Evolutionary conservation across 2,329 filamentous ascomycete genomes (phyloP).

Genomic region (Mollisiaceae sp.): DNA sequence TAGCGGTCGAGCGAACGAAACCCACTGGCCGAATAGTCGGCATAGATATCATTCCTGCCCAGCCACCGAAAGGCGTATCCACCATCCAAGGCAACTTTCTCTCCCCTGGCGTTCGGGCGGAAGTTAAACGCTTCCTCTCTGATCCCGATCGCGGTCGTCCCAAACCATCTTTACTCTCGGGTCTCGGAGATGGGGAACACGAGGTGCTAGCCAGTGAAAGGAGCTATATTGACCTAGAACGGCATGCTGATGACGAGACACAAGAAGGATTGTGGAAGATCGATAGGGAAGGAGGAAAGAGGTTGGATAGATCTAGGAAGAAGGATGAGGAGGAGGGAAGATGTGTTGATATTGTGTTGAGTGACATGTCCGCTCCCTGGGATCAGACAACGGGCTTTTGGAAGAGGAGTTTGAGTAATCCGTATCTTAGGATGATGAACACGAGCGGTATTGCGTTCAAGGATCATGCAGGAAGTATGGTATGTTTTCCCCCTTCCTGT

Average conservation of each 20-base stretch:
- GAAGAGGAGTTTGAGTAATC: conserved; percentile 92
- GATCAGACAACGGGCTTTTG: conserved; percentile 77
- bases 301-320: conserved; percentile 41
- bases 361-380: conserved; percentile 99
- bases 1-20: conserved; percentile 78
- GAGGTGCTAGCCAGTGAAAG: conserved; percentile 45
- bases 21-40: conserved; percentile 83
- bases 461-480: conserved; percentile 95
- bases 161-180: conserved; percentile 37
- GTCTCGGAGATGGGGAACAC: conserved; percentile 1
- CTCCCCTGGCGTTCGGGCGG: conserved; percentile 71
- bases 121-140: conserved; percentile 77
- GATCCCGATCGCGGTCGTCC: conserved; percentile 64
- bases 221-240: conserved; percentile 72
- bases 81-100: conserved; percentile 96
- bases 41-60: conserved; percentile 91
- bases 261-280: not conserved
- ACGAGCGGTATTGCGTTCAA: conserved; percentile 86
- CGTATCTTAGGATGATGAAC: conserved; percentile 99
- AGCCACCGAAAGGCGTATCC: conserved; percentile 89
- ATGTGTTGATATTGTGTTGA: conserved; percentile 89
- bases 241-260: conserved; percentile 43
- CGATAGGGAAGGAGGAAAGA: conserved; percentile 35
- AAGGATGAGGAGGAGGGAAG: conserved; percentile 52
- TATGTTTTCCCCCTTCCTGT: conserved; percentile 50